Base-by-base conservation (phyloP, 1,284 basidiomycete species). In the Malassezia vespertilionis region DNA sequence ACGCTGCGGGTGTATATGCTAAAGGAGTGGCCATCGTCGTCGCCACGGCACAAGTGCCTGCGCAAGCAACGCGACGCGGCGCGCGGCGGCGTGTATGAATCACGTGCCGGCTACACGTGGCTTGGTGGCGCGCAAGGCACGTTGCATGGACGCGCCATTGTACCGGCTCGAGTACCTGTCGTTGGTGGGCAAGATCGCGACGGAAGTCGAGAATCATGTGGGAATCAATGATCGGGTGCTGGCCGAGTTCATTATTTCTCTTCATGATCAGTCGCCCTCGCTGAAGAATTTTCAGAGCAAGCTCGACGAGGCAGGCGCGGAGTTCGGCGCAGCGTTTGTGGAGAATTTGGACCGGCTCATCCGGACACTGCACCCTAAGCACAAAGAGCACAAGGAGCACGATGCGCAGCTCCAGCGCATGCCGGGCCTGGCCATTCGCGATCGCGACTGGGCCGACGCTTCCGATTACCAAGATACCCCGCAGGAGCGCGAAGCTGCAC, bases 341-440 rank as follows among this genome's bases (percentile, higher is more conserved):
- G 82, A 87, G 68, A 91, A 84, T 64, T 80, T 97, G 38, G 91
- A 97, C 74, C 83, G 93, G 23, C 79, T 96, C 52, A 87, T 99
- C 60, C 79, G 91, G 41, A 85, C 80, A 52, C 80, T 96, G 77
- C 93, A 99, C 65, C 93, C 91, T 0, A 95, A 90, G 64, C 84
- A 96, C 76, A 59, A 59, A 40, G 38, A 49, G 14, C 10, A 40
- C 1, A 50, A 55, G 5, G 38, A 44, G 2, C 48, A 23, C 72
- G 79, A 61, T 79, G 88, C 32, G 72, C 95, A 34, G 7, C 40
- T 41, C 4, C 33, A 32, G 11, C 37, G 33, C 72, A 93, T 96
- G 67, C 91, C 91, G 2, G 88, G 89, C 1, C 78, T 97, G 21
- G 80, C 87, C n/a, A 62, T 90, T 52, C 80, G 85, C 39, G 82